Conservation (phyloP, 768 basidiomycete species). For the Leccinum barrowsii region DNA sequence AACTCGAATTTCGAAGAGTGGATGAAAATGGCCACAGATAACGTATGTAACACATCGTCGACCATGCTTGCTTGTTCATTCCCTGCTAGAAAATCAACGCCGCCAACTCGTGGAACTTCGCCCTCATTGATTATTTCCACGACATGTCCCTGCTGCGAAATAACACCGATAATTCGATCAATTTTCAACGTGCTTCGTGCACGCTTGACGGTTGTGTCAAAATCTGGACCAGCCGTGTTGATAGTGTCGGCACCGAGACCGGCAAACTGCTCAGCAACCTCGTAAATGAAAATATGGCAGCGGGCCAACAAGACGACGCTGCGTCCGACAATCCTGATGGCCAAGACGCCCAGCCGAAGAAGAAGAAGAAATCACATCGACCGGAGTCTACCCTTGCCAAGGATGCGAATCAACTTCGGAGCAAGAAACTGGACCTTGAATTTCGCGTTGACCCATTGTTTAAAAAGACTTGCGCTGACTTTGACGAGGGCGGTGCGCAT, state of each 20-base stretch:
- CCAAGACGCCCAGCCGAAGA: conserved; percentile 54
- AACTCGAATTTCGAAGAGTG: conserved; percentile 95
- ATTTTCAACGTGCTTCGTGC: conserved; percentile 97
- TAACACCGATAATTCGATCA: conserved; percentile 91
- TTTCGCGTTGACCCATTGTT: conserved; percentile 97
- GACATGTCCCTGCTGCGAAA: conserved; percentile 96
- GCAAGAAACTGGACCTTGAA: conserved; percentile 93
- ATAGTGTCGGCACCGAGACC: conserved; percentile 94
- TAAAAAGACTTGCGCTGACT: conserved; percentile 96
- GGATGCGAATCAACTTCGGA: conserved; percentile 71
- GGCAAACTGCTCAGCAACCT: conserved; percentile 93
- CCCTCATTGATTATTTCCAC: conserved; percentile 97
- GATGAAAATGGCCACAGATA: conserved; percentile 99
- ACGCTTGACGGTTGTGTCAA: conserved; percentile 99
- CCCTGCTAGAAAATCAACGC: conserved; percentile 91
- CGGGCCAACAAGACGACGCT: conserved; percentile 54
- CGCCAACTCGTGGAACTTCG: conserved; percentile 96
- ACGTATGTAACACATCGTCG: conserved; percentile 48
- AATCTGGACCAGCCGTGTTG: conserved; percentile 98
- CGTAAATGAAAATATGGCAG: conserved; percentile 56
- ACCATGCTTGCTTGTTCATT: conserved; percentile 5
- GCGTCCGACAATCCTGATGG: conserved; percentile 64
- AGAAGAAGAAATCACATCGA: conserved; percentile 64
- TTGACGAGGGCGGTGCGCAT: conserved; percentile 96
- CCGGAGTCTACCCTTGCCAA: conserved; percentile 89